A percentile compares a stretch with the other conserved stretches of the same genome.
Conservation (phyloP, 352 stramenopile genomes). For the Pythium volutum region DNA sequence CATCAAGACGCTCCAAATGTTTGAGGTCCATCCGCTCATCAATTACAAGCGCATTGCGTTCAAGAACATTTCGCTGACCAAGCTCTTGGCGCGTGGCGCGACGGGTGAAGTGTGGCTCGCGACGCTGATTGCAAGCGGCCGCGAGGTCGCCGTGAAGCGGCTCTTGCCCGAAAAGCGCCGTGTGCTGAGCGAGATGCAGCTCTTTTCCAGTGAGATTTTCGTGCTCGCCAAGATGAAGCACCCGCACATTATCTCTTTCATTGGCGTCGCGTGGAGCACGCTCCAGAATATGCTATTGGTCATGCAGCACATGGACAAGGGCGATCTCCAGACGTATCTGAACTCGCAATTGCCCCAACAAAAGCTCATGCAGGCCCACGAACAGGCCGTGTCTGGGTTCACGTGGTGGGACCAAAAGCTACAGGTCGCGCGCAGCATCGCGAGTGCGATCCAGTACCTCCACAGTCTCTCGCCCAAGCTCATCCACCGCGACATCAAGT, state of each 20-base stretch:
- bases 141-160: slow-evolving; percentile 64
- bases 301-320: slow-evolving; percentile 67
- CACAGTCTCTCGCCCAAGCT: slow-evolving; percentile 68
- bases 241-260: slow-evolving; percentile 53
- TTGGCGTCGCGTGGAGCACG: slow-evolving; percentile 64
- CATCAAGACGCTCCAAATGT: slow-evolving; percentile 55
- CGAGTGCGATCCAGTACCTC: slow-evolving; percentile 74
- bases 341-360: slow-evolving; percentile 21
- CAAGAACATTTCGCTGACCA: slow-evolving; percentile 44
- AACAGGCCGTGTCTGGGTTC: slow-evolving; percentile 32
- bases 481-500: slow-evolving; percentile 88
- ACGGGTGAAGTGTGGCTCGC: slow-evolving; percentile 77
- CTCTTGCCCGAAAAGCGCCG: slow-evolving; percentile 46
- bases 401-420: slow-evolving; percentile 57
- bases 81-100: slow-evolving; percentile 44
- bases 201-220: slow-evolving; percentile 75
- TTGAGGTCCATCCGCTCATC: slow-evolving; percentile 62
- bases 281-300: slow-evolving; percentile 65
- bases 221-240: slow-evolving; percentile 67
- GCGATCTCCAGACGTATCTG: slow-evolving; percentile 66
- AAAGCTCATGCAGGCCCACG: slow-evolving; percentile 9
- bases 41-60: slow-evolving; percentile 45
- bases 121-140: slow-evolving; percentile 23
- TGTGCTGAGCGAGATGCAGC: slow-evolving; percentile 51
- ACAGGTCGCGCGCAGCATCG: slow-evolving; percentile 48